Percentiles rank a stretch among this genome's conserved stretches.
Conservation (phyloP, 306 rosid genomes). For the Fragaria iinumae region DNA sequence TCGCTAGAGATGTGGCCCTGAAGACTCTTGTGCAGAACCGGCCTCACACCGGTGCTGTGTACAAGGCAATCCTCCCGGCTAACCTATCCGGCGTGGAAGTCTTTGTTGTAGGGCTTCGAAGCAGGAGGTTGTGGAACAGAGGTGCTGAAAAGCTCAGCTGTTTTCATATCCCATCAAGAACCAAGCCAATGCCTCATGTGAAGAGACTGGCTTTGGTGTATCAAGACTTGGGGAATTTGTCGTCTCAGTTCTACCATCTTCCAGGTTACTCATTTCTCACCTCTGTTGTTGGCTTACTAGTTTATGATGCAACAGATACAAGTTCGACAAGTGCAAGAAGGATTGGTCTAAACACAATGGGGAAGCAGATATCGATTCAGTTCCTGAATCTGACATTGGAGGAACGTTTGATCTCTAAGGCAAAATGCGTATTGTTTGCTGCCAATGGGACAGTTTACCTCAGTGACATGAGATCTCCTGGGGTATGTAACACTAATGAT, state of each 20-base stretch:
- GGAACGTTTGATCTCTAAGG: slow-evolving; percentile 32
- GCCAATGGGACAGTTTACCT: slow-evolving; percentile 51
- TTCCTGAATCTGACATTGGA: slow-evolving; percentile 39
- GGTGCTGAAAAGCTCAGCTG: slow-evolving; percentile 74
- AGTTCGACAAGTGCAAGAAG: slow-evolving; percentile 36
- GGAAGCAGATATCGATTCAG: slow-evolving; percentile 49
- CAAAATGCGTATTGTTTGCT: slow-evolving; percentile 50
- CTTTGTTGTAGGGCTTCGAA: slow-evolving; percentile 63
- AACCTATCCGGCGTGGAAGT: slow-evolving; percentile 72
- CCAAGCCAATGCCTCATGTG: slow-evolving; percentile 66
- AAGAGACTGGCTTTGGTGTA: slow-evolving; percentile 67
- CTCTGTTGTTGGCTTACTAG: slow-evolving; percentile 72
- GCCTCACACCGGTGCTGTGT: slow-evolving; percentile 66
- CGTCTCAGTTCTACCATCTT: slow-evolving; percentile 51
- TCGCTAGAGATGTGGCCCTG: slow-evolving; percentile 58
- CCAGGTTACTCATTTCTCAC: slow-evolving; percentile 64
- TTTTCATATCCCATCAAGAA: slow-evolving; percentile 68
- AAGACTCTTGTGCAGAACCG: slow-evolving; percentile 41
- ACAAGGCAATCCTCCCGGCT: slow-evolving; percentile 50
- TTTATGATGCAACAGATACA: slow-evolving; percentile 71
- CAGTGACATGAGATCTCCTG: slow-evolving; percentile 43
- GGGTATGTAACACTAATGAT: slow-evolving; percentile 47
- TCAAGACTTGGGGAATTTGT: slow-evolving; percentile 73
- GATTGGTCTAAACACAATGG: slow-evolving; percentile 55
- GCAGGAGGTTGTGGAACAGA: slow-evolving; percentile 61